Evolutionary conservation across 352 stramenopile species (phyloP).

Genomic region (Phytophthora cactorum): DNA sequence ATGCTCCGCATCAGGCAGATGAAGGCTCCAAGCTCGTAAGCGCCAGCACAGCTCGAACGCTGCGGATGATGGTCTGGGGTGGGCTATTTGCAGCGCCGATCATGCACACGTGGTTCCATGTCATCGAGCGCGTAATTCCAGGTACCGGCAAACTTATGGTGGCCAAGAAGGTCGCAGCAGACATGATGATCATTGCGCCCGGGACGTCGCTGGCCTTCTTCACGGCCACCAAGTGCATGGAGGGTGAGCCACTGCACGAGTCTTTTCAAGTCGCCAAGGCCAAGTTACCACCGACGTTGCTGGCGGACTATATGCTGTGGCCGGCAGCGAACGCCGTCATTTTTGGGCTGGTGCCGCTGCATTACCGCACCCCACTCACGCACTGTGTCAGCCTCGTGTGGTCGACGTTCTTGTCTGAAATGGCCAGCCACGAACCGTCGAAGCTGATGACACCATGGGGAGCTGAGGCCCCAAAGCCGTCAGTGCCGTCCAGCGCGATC

Average conservation of each 20-base stretch:
- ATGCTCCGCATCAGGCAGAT: background rate
- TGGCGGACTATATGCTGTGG: constrained; percentile 56
- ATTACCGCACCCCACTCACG: constrained; percentile 43
- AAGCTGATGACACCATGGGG: constrained; percentile 20
- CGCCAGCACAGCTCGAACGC: constrained; percentile 43
- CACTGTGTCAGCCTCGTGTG: constrained; percentile 49
- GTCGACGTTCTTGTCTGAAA: constrained; percentile 46
- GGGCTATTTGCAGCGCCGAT: constrained; percentile 79
- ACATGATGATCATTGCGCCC: constrained; percentile 47
- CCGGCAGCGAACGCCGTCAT: constrained; percentile 40
- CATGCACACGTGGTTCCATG: constrained; percentile 89
- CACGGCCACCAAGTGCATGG: constrained; percentile 41
- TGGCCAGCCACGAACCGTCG: constrained; percentile 30
- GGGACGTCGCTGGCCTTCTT: constrained; percentile 38
- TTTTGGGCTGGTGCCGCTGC: constrained; percentile 43
- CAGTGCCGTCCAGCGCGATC: constrained; percentile 21
- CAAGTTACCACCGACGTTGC: constrained; percentile 41
- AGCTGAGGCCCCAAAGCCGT: constrained; percentile 7
- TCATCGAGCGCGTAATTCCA: constrained; percentile 62
- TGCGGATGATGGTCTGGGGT: constrained; percentile 86
- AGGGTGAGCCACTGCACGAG: constrained; percentile 29
- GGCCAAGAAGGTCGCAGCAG: constrained; percentile 44
- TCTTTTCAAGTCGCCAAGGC: constrained; percentile 34
- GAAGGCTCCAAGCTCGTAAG: constrained; percentile 11
- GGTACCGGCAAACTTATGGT: constrained; percentile 29